Evolutionary conservation across 139 green algal genomes (phyloP).

Genomic region (Coelastrella sp.): DNA sequence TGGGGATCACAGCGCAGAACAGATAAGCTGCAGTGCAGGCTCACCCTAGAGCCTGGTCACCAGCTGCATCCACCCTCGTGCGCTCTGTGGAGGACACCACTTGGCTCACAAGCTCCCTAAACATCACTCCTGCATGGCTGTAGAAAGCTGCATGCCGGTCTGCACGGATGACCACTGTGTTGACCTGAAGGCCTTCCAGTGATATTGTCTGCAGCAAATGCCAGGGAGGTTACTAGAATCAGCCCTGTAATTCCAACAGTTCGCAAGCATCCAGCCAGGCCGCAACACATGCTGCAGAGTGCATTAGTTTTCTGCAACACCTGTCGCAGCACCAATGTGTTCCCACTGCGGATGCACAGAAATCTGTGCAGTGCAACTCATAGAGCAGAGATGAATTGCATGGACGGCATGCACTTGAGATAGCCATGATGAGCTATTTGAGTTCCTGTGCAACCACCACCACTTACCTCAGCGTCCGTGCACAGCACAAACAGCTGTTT

Average conservation of each 20-base stretch:
- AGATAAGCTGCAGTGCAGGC: not conserved
- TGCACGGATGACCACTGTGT: not conserved
- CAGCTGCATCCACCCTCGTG: not conserved
- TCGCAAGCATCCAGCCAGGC: not conserved
- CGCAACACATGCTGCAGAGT: not conserved
- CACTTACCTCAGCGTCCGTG: not conserved
- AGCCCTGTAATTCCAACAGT: not conserved
- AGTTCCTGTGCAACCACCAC: not conserved
- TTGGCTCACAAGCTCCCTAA: not conserved
- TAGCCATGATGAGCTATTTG: not conserved
- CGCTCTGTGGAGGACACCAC: not conserved
- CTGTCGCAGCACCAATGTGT: not conserved
- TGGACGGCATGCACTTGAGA: not conserved
- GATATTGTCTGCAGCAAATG: not conserved
- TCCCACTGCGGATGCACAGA: not conserved
- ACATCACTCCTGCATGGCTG: not conserved
- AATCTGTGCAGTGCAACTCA: not conserved
- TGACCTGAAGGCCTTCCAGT: not conserved
- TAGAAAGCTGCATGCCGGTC: too few relatives aligned
- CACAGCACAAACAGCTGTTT: not conserved
- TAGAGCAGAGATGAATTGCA: not conserved
- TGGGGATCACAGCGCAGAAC: not conserved
- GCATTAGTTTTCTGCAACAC: not conserved
- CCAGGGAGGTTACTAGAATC: not conserved
- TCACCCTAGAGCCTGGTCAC: not conserved